Conservation (phyloP, 805 yeast species). For the Suhomyces prunicola region DNA sequence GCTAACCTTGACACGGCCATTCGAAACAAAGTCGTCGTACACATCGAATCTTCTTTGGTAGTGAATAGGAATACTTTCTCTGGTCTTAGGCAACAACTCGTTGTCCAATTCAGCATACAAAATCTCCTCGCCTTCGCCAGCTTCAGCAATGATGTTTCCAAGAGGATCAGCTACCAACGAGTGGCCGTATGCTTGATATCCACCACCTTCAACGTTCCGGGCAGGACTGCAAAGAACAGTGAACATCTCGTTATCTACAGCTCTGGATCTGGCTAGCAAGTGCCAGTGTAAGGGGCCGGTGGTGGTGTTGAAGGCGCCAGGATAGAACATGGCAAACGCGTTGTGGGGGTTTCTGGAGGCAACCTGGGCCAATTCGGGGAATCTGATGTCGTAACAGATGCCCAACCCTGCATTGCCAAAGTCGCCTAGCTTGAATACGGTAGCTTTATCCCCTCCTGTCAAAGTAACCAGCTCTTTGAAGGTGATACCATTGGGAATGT, state of each 20-base stretch:
- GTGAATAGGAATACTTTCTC: constrained; percentile 41
- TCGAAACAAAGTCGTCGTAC: constrained; percentile 39
- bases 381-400: constrained; percentile 79
- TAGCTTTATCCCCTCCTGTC: constrained; percentile 77
- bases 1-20: constrained; percentile 27
- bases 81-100: constrained; percentile 37
- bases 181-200: constrained; percentile 46
- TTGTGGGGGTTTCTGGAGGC: constrained; percentile 61
- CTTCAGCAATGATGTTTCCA: constrained; percentile 43
- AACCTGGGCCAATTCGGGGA: constrained; percentile 71
- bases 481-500: constrained; percentile 85
- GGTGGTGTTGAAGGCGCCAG: constrained; percentile 81
- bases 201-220: constrained; percentile 54
- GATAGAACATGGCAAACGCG: constrained; percentile 74
- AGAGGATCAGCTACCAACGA: constrained; percentile 42
- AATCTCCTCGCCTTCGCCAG: constrained; percentile 45
- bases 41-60: constrained; percentile 43
- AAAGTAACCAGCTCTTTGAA: constrained; percentile 79
- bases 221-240: constrained; percentile 87
- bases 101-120: constrained; percentile 40
- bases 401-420: constrained; percentile 77
- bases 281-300: constrained; percentile 88
- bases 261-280: constrained; percentile 66
- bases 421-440: constrained; percentile 65
- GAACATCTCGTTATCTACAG: constrained; percentile 71